Percentiles rank a stretch among this genome's conserved stretches.
Conservation (phyloP, 768 basidiomycete species). For the Lactarius deliciosus region DNA sequence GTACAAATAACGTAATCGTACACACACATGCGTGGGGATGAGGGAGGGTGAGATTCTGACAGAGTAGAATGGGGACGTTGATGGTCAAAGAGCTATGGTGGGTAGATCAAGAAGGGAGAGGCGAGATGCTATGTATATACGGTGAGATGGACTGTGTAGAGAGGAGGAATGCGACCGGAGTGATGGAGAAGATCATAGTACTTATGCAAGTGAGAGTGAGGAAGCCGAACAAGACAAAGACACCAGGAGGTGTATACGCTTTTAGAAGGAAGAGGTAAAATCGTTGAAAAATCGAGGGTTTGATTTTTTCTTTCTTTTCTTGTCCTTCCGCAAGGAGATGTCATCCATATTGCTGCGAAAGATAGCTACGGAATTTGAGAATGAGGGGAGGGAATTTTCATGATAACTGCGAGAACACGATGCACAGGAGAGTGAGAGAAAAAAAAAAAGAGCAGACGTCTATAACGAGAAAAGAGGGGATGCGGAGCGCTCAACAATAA, state of each 20-base stretch:
- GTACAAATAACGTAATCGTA: conserved; percentile 31
- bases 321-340: conserved; percentile 20
- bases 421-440: conserved; percentile 17
- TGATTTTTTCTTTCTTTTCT: conserved; percentile 24
- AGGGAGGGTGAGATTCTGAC: not conserved
- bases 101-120: conserved; percentile 25
- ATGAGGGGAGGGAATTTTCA: conserved; percentile 14
- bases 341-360: conserved; percentile 15
- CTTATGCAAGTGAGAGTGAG: conserved; percentile 23
- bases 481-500: conserved; percentile 34
- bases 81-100: conserved; percentile 27
- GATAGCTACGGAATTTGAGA: conserved; percentile 12
- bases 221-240: conserved; percentile 13
- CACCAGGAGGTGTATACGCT: conserved; percentile 16
- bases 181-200: conserved; percentile 25
- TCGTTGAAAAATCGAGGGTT: conserved; percentile 8
- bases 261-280: conserved; percentile 3
- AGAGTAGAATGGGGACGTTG: conserved; percentile 1
- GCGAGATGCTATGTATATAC: conserved; percentile 32
- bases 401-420: conserved; percentile 15
- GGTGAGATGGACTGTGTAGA: conserved; percentile 21
- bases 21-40: conserved; percentile 26
- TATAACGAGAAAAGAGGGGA: conserved; percentile 16
- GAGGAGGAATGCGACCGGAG: conserved; percentile 20
- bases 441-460: conserved; percentile 20